Evolutionary conservation across 169 alveolate genomes (phyloP).

Genomic region (Perkinsus olseni): DNA sequence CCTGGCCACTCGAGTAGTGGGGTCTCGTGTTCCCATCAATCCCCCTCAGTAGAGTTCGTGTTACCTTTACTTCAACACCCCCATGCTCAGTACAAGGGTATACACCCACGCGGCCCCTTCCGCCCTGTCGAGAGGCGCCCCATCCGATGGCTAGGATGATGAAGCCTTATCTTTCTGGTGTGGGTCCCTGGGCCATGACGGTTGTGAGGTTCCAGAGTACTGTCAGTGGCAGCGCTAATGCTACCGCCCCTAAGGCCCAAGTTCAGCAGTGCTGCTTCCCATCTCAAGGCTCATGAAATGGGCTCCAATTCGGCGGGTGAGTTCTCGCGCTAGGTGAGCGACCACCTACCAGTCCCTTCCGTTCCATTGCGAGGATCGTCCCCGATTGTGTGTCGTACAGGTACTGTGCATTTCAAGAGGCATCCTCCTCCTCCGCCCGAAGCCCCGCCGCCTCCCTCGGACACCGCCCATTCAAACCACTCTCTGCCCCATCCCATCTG

Average conservation of each 20-base stretch:
- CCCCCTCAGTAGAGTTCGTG: too few species aligned
- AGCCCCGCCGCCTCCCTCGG: background rate
- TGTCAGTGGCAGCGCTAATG: background rate
- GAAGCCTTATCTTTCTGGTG: background rate
- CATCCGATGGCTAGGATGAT: background rate
- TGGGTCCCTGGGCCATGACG: background rate
- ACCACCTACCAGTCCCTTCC: too few species aligned
- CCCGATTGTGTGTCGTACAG: background rate
- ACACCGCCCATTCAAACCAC: background rate
- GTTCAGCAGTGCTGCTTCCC: background rate
- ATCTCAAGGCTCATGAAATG: background rate
- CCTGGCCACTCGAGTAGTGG: too few species aligned
- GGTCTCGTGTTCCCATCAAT: too few species aligned
- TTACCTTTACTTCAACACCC: too few species aligned
- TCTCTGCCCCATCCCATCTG: constrained; percentile 30
- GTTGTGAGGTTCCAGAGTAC: background rate
- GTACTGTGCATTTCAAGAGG: background rate
- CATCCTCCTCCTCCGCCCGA: background rate
- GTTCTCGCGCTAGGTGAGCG: too few species aligned
- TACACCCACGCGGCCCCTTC: too few species aligned
- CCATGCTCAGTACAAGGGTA: too few species aligned
- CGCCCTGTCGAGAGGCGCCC: too few species aligned
- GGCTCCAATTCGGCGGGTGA: background rate
- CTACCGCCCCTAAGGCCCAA: background rate
- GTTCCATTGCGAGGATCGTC: too few species aligned